Evolutionary conservation across 257 asterid genomes (phyloP), one percentile per base, ranked within the genome.

Genomic region (Solanum arcanum): DNA sequence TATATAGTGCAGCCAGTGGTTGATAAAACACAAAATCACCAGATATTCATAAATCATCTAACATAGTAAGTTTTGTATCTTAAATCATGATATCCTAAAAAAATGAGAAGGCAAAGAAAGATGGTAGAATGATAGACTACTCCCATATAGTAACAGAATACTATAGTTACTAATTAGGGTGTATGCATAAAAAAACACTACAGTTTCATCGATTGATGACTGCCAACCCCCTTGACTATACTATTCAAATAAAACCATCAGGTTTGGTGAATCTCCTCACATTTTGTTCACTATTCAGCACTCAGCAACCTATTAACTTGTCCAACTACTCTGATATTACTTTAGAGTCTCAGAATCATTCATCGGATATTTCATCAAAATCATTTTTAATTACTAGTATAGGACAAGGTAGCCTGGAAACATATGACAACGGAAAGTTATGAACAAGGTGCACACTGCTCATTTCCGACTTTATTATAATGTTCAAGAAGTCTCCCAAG

Each of bases 401-500:
- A 81, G 27, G 46, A 31, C 42, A 81, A 46, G 46, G 81, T 60
- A 76, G 76, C 82, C 87, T 42, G 49, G 74, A 81, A 72, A 88
- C 68, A 83, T 73, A 68, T 35, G 72, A 88, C 83, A 74, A 87
- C 87, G 82, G 68, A 49, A 85, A 86, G 25, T 31, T 56, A 25
- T 16, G 33, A 70, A 86, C 83, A 72, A 83, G 88, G 86, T 89
- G 84, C 78, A 86, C 88, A 86, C 90, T 85, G 74, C 83, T 88
- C 86, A 73, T 88, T 90, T 83, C 89, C 89, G 70, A 86, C 87
- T 89, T 86, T 56, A 81, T 86, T 56, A 81, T 56, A 90, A 88
- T 90, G 90, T 77, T 46, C 66, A 86, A 77, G 89, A 86, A 88
- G 86, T 33, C 83, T 87, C 72, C 73, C 44, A 85, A 84, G 82